Percentiles rank a stretch among this genome's conserved stretches.
Evolutionary conservation across 306 rosid genomes (phyloP).

Genomic region (Betula pendula): DNA sequence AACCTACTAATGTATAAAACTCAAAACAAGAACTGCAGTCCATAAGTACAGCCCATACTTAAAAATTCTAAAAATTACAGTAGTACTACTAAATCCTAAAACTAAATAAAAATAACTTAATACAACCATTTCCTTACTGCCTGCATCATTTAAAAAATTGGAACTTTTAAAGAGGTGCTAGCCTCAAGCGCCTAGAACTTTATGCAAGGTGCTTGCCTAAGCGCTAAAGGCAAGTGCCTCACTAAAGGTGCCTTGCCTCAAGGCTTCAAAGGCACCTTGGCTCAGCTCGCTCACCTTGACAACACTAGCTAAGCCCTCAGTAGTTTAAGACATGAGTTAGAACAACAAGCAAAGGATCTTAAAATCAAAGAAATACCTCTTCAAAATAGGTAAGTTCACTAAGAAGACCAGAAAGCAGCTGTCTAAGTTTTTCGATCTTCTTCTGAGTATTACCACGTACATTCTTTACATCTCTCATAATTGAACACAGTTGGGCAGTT

Average conservation of each 20-base stretch:
- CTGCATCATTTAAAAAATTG: neutral
- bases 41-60: too few species aligned
- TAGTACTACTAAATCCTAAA: too few species aligned
- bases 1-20: too few species aligned
- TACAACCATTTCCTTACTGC: neutral
- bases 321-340: slow-evolving; percentile 8
- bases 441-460: slow-evolving; percentile 94
- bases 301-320: neutral
- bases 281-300: neutral
- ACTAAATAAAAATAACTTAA: neutral
- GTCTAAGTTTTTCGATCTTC: slow-evolving; percentile 96
- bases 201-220: neutral
- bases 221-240: neutral
- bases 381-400: slow-evolving; percentile 94
- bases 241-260: neutral
- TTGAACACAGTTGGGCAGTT: slow-evolving; percentile 92
- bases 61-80: too few species aligned
- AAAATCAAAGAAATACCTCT: slow-evolving; percentile 61
- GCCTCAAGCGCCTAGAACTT: neutral
- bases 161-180: neutral
- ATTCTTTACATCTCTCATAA: slow-evolving; percentile 84
- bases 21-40: too few species aligned
- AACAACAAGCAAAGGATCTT: slow-evolving; percentile 14
- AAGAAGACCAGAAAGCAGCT: slow-evolving; percentile 91
- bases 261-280: neutral